Conservation (phyloP, 352 stramenopile species). For the Phytophthora multivora region DNA sequence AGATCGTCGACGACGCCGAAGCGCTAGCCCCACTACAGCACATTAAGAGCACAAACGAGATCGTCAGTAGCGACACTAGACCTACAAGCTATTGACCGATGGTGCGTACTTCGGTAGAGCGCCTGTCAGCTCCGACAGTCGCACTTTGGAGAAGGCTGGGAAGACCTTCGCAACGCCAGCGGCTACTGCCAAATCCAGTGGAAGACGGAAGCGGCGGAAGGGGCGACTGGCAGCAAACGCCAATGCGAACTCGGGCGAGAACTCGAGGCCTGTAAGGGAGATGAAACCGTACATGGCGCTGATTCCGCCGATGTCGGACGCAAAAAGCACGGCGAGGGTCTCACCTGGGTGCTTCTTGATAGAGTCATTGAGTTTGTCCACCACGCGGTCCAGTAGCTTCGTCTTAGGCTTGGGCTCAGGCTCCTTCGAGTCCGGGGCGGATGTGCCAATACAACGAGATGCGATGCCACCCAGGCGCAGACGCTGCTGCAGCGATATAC, state of each 20-base stretch:
- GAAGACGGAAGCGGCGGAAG: constrained; percentile 80
- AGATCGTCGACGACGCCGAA: constrained; percentile 9
- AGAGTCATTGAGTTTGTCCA: constrained; percentile 76
- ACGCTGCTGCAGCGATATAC: not conserved
- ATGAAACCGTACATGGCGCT: constrained; percentile 80
- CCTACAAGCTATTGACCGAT: not conserved
- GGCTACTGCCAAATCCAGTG: constrained; percentile 72
- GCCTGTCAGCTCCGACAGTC: constrained; percentile 66
- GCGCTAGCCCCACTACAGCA: constrained; percentile 28
- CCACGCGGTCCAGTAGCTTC: constrained; percentile 65
- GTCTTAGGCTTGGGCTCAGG: not conserved
- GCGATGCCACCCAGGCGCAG: constrained; percentile 4
- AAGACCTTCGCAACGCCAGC: constrained; percentile 73
- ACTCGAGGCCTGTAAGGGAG: constrained; percentile 60
- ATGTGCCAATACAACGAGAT: constrained; percentile 5
- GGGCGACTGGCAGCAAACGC: constrained; percentile 84
- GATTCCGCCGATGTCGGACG: constrained; percentile 83
- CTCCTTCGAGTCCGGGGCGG: constrained; percentile 7
- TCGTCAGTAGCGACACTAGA: no score
- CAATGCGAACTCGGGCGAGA: constrained; percentile 87
- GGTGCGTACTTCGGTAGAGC: constrained; percentile 58
- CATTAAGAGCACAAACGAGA: not conserved
- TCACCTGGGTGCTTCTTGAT: constrained; percentile 77
- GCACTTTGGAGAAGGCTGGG: constrained; percentile 72
- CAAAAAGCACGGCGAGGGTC: constrained; percentile 78